Evolutionary conservation across 352 stramenopile species (phyloP).

Genomic region (Phytophthora fragariae): DNA sequence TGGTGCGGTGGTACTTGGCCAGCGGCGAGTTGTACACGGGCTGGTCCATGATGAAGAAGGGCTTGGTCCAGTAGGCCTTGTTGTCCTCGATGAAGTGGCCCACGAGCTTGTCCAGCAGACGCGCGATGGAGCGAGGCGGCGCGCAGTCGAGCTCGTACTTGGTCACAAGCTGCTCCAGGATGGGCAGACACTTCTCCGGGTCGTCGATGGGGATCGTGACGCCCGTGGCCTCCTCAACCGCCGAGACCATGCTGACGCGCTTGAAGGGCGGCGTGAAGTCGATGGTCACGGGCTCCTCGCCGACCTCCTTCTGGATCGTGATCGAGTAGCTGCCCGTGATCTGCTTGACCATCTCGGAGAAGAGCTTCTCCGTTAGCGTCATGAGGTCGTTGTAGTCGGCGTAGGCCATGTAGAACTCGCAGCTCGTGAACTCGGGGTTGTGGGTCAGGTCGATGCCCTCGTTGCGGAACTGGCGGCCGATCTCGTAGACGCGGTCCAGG

Average conservation of each 20-base stretch:
- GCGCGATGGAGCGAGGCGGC: conserved; percentile 73
- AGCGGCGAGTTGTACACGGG: conserved; percentile 98
- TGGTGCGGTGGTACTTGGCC: conserved; percentile 96
- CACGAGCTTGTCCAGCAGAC: conserved; percentile 91
- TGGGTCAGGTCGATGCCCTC: conserved; percentile 98
- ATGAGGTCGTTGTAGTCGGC: conserved; percentile 99
- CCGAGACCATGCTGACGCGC: conserved; percentile 93
- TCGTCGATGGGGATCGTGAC: conserved; percentile 79
- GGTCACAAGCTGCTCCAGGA: conserved; percentile 73
- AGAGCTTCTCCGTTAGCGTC: conserved; percentile 95
- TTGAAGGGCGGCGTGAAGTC: conserved; percentile 96
- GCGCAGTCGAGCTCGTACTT: conserved; percentile 82
- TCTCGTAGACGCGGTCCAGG: conserved; percentile 98
- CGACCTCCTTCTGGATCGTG: conserved; percentile 89
- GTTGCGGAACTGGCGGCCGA: conserved; percentile 99
- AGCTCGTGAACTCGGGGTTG: conserved; percentile 99
- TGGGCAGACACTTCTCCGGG: conserved; percentile 58
- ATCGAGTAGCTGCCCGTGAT: conserved; percentile 91
- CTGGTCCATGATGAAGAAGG: conserved; percentile 99
- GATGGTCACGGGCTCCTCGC: conserved; percentile 85
- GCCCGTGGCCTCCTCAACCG: conserved; percentile 76
- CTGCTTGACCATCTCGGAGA: conserved; percentile 92
- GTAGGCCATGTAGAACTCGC: conserved; percentile 99
- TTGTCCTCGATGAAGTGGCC: conserved; percentile 91
- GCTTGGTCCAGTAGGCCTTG: conserved; percentile 92